Evolutionary conservation across 148 eudicot species (phyloP), one percentile per base, ranked within the genome.

Genomic region (Fagopyrum esculentum): DNA sequence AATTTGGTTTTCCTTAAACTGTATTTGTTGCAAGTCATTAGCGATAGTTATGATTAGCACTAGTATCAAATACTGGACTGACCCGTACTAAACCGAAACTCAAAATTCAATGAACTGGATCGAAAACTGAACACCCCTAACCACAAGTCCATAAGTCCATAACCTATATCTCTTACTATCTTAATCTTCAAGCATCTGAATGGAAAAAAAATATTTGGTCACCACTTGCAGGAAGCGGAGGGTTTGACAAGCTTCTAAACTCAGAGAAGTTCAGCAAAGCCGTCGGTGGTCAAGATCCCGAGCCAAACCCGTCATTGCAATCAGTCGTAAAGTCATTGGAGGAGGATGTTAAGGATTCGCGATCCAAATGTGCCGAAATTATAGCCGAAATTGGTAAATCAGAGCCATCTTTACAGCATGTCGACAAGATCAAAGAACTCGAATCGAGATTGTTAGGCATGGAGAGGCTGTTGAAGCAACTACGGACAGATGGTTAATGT

Each of bases 291-390:
- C 26, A 56, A 17, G 61, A 26, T 6, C 9, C 26, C 61, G 61
- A 56, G 7, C 26, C 8, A 10, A 78, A 46, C 74, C 88, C 40
- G 74, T 78, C 61, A 61, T 46, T 82, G 55, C 85, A 74, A 69
- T 74, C 87, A n/a, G 86, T 85, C 15, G 84, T 94, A 72, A 81
- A 81, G 63, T 86, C 89, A 6, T 88, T 93, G 15, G 90, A 94
- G 78, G 88, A 83, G 76, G 84, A 80, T 57, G 61, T 90, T 15
- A 74, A 81, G 80, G 88, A 87, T 73, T 82, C 98, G 15, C 85
- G 84, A 82, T 75, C 87, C 73, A 85, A 80, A 30, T 94, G 96
- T 82, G 81, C 86, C 35, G 78, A 89, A 69, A 86, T 94, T 57
- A 75, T 89, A 46, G 29, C 83, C 19, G 81, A 81, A 56, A 72